These are phyloP conservation scores for Globisporangium irregulare DNA, from an alignment of 352 stramenopile genomes.

Conservation along the genomic window DNA sequence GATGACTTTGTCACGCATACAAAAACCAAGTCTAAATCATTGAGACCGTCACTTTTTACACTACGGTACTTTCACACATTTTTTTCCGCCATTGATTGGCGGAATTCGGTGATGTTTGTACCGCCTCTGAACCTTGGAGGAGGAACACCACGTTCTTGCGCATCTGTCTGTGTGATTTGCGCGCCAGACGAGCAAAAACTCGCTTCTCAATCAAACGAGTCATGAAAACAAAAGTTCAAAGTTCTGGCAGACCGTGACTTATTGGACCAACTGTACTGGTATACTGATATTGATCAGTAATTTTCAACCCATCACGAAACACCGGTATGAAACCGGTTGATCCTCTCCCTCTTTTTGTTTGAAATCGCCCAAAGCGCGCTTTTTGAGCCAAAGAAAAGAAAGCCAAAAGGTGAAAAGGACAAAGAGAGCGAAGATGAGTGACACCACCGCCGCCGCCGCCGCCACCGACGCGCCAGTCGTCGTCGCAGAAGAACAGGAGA, in stretches of 20 bases:
- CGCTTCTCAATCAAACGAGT: constrained; percentile 4
- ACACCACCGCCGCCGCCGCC: no score
- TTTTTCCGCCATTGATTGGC: constrained; percentile 6
- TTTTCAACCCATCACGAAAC: no score
- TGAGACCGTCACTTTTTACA: constrained; percentile 7
- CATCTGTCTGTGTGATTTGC: constrained; percentile 5
- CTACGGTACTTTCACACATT: constrained; percentile 5
- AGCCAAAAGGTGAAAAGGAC: no score
- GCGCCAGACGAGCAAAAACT: constrained; percentile 7
- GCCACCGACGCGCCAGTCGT: no score
- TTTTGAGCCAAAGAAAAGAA: no score
- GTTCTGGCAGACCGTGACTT: background rate
- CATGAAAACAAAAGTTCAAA: constrained; percentile 3
- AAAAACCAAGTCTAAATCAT: constrained; percentile 7
- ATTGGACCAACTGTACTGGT: no score
- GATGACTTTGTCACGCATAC: constrained; percentile 2
- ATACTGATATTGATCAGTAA: no score
- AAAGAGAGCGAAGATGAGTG: no score
- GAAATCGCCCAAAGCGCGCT: no score
- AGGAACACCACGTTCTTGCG: constrained; percentile 5
- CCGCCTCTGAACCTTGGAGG: constrained; percentile 6
- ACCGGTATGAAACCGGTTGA: no score
- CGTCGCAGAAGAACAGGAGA: no score
- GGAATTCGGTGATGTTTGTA: constrained; percentile 7
- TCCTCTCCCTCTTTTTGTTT: no score